Evolutionary conservation across 2,329 filamentous ascomycete genomes (phyloP), one percentile per base, ranked within the genome.

Genomic region (Eutypella sp.): DNA sequence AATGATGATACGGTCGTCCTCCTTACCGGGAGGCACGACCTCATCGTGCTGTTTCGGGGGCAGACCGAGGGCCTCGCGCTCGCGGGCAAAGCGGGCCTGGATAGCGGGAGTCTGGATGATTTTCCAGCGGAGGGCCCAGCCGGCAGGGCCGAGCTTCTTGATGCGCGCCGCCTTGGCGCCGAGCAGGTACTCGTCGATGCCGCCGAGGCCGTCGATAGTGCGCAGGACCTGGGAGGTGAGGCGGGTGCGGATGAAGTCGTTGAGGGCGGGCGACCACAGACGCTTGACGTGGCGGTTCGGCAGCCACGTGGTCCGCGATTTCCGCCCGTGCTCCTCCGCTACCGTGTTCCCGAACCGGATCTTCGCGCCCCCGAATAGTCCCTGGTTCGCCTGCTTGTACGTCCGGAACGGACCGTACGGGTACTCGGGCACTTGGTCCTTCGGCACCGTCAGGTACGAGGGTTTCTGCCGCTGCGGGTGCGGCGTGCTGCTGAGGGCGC

Each of bases 91-190:
- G 53, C 79, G 73, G 54, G 78, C 76, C 64, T 83, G 81, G 42
- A 95, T 78, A 18, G 70, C 69, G 1, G 61, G 59, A 4, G 83
- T 90, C 71, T 92, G 88, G 84, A 96, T 89, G 50, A 99, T 74
- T 51, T 87, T 79, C 87, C 90, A 96, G 53, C 93, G 76, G 60
- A 99, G 71, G 57, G 84, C 81, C 93, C 93, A 99, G 6, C 93
- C 93, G 54, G 85, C 85, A 43, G 92, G 82, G 5, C 93, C 93
- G 47, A 99, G 74, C 67, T 96, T 89, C 71, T 84, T 87, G 61
- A 97, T 77, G 52, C 93, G 79, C 34, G 75, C 78, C 15, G 85
- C 73, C 69, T 89, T 93, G 64, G 82, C 79, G 55, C 89, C 90
- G 36, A 96, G 74, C 39, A 99, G 74, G 70, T 99, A 99, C 60